phyloP scores from a whole-genome alignment of 257 asterid genomes.

The Thymus mandschuricus region DNA sequence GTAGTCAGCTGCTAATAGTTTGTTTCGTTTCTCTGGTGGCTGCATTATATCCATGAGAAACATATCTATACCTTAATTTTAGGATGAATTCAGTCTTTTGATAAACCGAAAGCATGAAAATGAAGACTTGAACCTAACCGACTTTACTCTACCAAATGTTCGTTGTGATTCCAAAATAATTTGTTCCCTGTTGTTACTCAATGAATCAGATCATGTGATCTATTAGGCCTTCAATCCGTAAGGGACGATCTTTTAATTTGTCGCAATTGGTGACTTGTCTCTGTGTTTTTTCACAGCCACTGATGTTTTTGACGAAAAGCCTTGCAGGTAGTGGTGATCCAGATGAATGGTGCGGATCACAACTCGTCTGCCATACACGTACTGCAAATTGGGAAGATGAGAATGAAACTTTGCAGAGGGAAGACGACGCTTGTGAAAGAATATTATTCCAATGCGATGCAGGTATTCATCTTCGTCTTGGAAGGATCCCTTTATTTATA shows the following conservation, averaged over 20 bases:
- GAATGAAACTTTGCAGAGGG: conserved; percentile 81
- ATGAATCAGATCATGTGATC: too few relatives aligned
- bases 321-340: conserved; percentile 75
- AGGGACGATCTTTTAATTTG: too few relatives aligned
- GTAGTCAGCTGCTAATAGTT: not conserved
- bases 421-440: conserved; percentile 74
- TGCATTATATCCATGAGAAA: too few relatives aligned
- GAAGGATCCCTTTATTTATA: not conserved
- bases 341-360: conserved; percentile 76
- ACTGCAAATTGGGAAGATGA: conserved; percentile 87
- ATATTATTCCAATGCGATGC: conserved; percentile 87
- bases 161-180: too few relatives aligned
- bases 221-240: too few relatives aligned
- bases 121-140: too few relatives aligned
- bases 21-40: not conserved
- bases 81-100: not conserved
- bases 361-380: conserved; percentile 69
- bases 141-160: too few relatives aligned
- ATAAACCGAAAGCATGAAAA: not conserved
- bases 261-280: not conserved
- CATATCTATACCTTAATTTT: not conserved
- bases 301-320: conserved; percentile 2
- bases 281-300: not conserved
- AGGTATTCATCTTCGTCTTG: conserved; percentile 49
- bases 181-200: too few relatives aligned